Base-by-base conservation (phyloP, 2,329 filamentous ascomycete genomes). In the Ambrosiella beaveri region DNA sequence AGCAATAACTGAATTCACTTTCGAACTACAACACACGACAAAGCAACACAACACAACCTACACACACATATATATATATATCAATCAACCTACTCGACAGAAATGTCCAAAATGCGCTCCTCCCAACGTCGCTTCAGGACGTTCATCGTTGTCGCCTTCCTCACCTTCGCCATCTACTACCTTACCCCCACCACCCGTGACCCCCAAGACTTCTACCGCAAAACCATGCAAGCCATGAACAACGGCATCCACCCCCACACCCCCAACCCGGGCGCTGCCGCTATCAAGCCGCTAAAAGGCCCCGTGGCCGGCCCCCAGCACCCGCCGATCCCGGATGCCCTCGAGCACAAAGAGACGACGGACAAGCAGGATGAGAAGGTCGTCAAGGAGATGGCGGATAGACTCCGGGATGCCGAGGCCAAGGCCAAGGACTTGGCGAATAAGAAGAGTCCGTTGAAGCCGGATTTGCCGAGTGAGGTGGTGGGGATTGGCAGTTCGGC, bases 361-460 rank as follows among this genome's bases (percentile, higher is more conserved):
- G 40, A 57, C 19, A 35, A 40, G 4, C 36, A 13, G 7, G 61
- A 61, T n/a, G 54, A 51, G 15, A 55, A 57, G n/a, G 57, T 50
- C 13, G 59, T 73, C 62, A 74, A 68, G 65, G 72, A 75, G 67
- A 82, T 79, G 76, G 72, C 75, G 62, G 74, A 79, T 58, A 76
- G 84, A 12, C 73, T 88, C 60, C 80, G 80, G 67, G 80, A 82
- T 54, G 83, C 87, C 9, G 84, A 84, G 67, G 75, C 82, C 45
- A 76, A 80, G 61, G 84, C 80, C 37, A 86, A 85, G 70, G 80
- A 82, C 61, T 75, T 76, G 51, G 84, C 82, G 49, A 84, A 86
- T 65, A 75, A 80, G 62, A 87, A 87, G 68, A 74, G 77, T 1
- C 74, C 79, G 17, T 71, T 80, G 61, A 78, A 75, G 63, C 81